Base-by-base conservation (phyloP, 495 filamentous ascomycete species). In the Staphylotrichum longicolle region DNA sequence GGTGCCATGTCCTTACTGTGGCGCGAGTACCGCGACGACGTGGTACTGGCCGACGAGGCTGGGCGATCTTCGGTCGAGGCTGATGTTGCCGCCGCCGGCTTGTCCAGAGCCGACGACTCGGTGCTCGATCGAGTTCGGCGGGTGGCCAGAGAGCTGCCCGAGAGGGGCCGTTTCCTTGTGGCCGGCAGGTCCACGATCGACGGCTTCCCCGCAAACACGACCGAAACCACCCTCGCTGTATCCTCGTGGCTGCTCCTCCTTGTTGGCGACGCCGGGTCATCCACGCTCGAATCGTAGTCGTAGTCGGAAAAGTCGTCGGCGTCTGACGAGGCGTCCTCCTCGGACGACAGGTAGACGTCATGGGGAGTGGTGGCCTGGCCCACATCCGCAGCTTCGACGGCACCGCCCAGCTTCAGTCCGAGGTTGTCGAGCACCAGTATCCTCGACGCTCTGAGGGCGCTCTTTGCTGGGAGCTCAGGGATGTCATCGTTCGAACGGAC, bases 291-390 rank as follows among this genome's bases (percentile, higher is more conserved):
- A 55, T 80, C 78, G 68, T 71, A 80, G 64, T 71, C 78, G 64
- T 76, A 77, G 63, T 80, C 79, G 53, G 78, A 82, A 50, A 77
- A 78, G 66, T 80, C 78, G 63, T 80, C 78, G 32, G 79, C 75
- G 34, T 78, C 75, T 0, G 79, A 80, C 14, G 79, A 82, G 48
- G 72, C 79, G 49, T 80, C 78, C 63, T 82, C 79, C 54, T 82
- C 79, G 5, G 78, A 80, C 8, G 79, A 82, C 20, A 82, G 77
- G 64, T 82, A 82, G 53, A 77, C 62, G 54, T 78, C 74, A 62
- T 79, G 76, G 3, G 77, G 74, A n/a, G 72, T 67, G 9, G 66
- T 70, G 57, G 64, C 63, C 56, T 65, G 63, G 41, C 59, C 61
- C 64, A 75, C 61, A 49, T 61, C 63, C n/a, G 62, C 61, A 1